Conservation (phyloP, 2,329 filamentous ascomycete genomes). For the Penicillium sp. region DNA sequence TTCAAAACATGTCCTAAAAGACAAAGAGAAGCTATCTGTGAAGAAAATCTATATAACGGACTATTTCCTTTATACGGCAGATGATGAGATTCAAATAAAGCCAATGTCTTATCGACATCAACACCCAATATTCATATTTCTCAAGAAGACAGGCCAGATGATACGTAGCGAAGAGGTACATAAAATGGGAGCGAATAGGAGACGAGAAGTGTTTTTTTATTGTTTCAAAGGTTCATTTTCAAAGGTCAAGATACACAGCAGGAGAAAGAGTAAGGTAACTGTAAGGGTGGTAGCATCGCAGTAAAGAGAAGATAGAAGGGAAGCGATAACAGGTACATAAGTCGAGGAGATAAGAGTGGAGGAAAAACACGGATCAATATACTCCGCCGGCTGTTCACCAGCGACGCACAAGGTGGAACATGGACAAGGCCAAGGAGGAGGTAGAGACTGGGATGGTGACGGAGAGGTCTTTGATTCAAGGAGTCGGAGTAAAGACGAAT, state of each 20-base stretch:
- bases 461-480: slow-evolving; percentile 4
- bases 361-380: slow-evolving; percentile 9
- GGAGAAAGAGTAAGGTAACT: not conserved
- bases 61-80: not conserved
- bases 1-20: not conserved
- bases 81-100: not conserved
- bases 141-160: not conserved
- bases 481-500: slow-evolving; percentile 1
- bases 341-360: slow-evolving; percentile 2
- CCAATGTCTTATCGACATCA: not conserved
- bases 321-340: not conserved
- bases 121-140: not conserved
- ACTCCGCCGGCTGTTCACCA: not conserved
- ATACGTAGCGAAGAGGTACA: not conserved
- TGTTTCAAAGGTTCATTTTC: slow-evolving; percentile 6
- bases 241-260: slow-evolving; percentile 6
- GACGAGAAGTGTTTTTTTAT: slow-evolving; percentile 6
- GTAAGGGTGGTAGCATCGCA: slow-evolving; percentile 5
- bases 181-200: not conserved
- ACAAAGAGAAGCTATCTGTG: not conserved
- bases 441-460: slow-evolving; percentile 2
- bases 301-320: slow-evolving; percentile 3
- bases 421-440: slow-evolving; percentile 5
- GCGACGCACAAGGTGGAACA: slow-evolving; percentile 1
- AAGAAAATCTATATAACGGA: not conserved